phyloP scores from a whole-genome alignment of 2,329 filamentous ascomycete species.

The Paraconiothyrium brasiliense region DNA sequence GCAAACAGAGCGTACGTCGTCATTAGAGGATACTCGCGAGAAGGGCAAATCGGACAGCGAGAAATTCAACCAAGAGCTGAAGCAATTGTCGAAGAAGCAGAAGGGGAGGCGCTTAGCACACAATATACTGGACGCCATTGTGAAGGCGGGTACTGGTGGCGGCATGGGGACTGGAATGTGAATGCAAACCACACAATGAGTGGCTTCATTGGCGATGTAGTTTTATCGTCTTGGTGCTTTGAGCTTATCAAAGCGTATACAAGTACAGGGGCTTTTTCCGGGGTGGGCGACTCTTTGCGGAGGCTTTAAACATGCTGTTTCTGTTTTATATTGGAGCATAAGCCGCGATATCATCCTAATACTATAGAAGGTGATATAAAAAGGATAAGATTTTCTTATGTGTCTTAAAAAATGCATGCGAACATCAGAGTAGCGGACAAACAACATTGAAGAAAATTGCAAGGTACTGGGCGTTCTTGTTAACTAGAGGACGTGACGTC shows the following conservation, averaged over 20 bases:
- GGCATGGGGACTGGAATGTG: not conserved
- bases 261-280: not conserved
- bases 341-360: no score
- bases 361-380: no score
- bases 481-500: not conserved
- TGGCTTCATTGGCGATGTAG: no score
- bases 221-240: no score
- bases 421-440: no score
- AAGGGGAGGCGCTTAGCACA: not conserved
- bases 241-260: no score
- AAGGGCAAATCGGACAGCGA: not conserved
- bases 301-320: not conserved
- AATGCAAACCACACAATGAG: no score
- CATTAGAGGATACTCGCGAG: not conserved
- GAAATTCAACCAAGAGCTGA: not conserved
- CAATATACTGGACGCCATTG: not conserved
- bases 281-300: not conserved
- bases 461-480: no score
- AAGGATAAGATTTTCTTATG: no score
- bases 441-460: no score
- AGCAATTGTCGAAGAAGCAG: not conserved
- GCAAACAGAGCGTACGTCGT: not conserved
- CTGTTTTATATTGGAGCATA: not conserved
- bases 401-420: no score
- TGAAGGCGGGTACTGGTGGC: not conserved